Percentiles rank a stretch among this genome's conserved stretches.
These are phyloP conservation scores for Papiliotrema terrestris DNA, from an alignment of 1,284 basidiomycete genomes.

Conservation along the genomic window DNA sequence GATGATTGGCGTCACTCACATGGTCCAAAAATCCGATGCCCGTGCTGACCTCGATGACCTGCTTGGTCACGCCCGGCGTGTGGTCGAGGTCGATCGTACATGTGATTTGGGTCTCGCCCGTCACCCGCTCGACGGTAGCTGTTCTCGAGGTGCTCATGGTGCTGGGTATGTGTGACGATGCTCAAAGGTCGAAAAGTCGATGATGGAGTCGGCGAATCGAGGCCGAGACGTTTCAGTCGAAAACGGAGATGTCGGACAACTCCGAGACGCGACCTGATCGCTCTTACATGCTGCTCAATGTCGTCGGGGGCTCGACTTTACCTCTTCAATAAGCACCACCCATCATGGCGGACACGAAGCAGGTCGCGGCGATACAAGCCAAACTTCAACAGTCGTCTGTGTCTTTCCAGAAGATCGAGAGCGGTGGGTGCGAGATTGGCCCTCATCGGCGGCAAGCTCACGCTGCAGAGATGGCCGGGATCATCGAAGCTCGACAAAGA, in stretches of 20 bases:
- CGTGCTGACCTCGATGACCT: constrained; percentile 82
- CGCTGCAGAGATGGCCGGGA: constrained; percentile 58
- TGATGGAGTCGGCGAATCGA: too few species aligned
- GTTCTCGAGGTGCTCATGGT: constrained; percentile 28
- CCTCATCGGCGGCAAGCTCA: constrained; percentile 13
- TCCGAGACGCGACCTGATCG: too few species aligned
- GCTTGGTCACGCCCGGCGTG: constrained; percentile 61
- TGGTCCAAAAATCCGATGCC: constrained; percentile 99
- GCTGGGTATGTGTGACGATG: too few species aligned
- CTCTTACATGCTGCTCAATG: too few species aligned
- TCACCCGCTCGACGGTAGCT: constrained; percentile 78
- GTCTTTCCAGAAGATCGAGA: constrained; percentile 76
- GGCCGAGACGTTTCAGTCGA: too few species aligned
- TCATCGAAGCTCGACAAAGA: constrained; percentile 73
- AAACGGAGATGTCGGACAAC: too few species aligned
- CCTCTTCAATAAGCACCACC: neutral
- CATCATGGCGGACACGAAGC: constrained; percentile 11
- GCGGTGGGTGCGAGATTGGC: constrained; percentile 35
- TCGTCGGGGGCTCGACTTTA: too few species aligned
- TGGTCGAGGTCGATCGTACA: constrained; percentile 81
- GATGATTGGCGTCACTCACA: constrained; percentile 56
- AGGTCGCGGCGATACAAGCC: constrained; percentile 35
- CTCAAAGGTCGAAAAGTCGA: too few species aligned
- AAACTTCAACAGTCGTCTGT: constrained; percentile 61
- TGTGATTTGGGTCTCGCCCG: constrained; percentile 87